Base-by-base conservation (phyloP, 768 basidiomycete species). In the Termitomyces sp. region DNA sequence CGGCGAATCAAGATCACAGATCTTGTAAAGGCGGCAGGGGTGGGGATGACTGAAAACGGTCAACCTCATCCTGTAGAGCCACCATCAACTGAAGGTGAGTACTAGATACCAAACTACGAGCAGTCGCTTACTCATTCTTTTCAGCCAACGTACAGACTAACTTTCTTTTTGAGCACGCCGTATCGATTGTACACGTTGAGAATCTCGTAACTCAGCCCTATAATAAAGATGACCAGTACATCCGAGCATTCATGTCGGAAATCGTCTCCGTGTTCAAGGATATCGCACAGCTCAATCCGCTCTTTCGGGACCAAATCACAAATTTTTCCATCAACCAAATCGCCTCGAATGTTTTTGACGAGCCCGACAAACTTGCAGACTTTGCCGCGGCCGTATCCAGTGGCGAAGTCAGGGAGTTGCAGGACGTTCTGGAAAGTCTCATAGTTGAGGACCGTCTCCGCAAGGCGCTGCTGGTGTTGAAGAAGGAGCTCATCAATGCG, bases 261-360 rank as follows among this genome's bases (percentile, higher is more conserved):
- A 93, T 98, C 58, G 89, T 98, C 62, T 88, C 90, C 45, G 93
- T 95, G 40, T 98, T 98, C 83, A 98, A 98, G 77, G 95, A 98
- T 67, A 97, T 98, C 58, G 95, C 95, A 0, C 92, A 95, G 69
- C 81, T 98, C 43, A 96, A 97, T 71, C 94, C 94, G 1, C 84
- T 98, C 62, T 98, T 98, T 86, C 89, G 95, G 43, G 96, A 98
- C 75, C 95, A 98, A 68, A 96, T 98, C 63, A 94, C 94, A 60
- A 94, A 93, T 69, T 97, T 97, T 71, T 90, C 90, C 15, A 94
- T 96, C 71, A 89, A 89, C 68, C 93, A 96, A 68, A 84, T 92
- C 54, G 89, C 94, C 1, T 82, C 89, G 9, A 97, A 94, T 71
- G 90, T 97, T 54, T 98, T 98, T 63, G 94, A 98, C 66, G 95